Base-by-base conservation (phyloP, 768 basidiomycete genomes). In the Dacryopinax primogenitus region DNA sequence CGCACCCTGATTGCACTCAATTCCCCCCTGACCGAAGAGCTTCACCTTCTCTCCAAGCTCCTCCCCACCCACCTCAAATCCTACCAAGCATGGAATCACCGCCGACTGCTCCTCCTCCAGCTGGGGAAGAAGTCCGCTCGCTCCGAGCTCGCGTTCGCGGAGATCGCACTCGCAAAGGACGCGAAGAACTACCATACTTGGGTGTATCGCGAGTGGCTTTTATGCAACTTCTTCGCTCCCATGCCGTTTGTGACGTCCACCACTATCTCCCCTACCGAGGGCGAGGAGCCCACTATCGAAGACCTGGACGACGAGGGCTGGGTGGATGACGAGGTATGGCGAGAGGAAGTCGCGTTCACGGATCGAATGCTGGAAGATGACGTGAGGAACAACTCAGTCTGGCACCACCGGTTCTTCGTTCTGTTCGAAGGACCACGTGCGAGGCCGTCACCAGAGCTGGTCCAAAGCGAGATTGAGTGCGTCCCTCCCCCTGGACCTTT, bases 131-230 rank as follows among this genome's bases (percentile, higher is more conserved):
- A 70, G 66, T 65, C 73, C 62, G 69, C 75, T 1, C 67, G 67
- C 1, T 66, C 71, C 28, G 96, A 99, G 75, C 85, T 98, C 64
- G 79, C 73, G 35, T 97, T 96, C 75, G 86, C 92, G 73, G 81
- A 85, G 62, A 75, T 77, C 64, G 85, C 85, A 0, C 82, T 99
- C 33, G 76, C 82, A 7, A 80, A 76, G 23, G 96, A 99, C 72
- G 76, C 84, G 47, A 99, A 99, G 82, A 99, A 99, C 78, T 99
- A 99, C 74, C 95, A 98, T 75, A 98, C 96, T 0, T 99, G 96
- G 96, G 90, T 90, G 7, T 95, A 97, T 75, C 83, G 95, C 6
- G 94, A 99, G 74, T 97, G 93, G 92, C 74, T 93, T 13, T 83
- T 96, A 44, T 86, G 89, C 9, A 84, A 87, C 72, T 94, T 94